A percentile compares a stretch with the other conserved stretches of the same genome.
phyloP scores from a whole-genome alignment of 257 asterid genomes.

The Capsicum chinense region DNA sequence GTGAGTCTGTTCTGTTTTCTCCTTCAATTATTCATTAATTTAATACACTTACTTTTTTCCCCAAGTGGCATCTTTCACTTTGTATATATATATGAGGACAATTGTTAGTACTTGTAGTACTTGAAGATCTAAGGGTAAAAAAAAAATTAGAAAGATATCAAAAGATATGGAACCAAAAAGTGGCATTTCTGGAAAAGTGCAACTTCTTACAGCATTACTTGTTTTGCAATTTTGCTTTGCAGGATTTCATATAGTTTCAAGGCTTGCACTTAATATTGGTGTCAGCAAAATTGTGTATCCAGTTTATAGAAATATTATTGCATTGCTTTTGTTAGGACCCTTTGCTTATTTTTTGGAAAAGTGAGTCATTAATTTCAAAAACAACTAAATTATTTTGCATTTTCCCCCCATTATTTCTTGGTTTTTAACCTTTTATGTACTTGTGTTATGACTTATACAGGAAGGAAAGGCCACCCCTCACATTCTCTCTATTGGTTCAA shows the following conservation, averaged over 20 bases:
- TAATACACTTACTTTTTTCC: background rate
- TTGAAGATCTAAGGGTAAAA: slow-evolving; percentile 13
- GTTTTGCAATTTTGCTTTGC: slow-evolving; percentile 79
- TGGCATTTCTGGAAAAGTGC: slow-evolving; percentile 55
- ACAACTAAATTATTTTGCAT: background rate
- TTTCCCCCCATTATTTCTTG: background rate
- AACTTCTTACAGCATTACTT: slow-evolving; percentile 68
- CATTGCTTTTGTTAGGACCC: slow-evolving; percentile 71
- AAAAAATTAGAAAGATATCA: slow-evolving; percentile 25
- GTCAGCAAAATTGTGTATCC: slow-evolving; percentile 90
- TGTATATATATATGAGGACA: background rate
- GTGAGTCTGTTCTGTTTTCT: background rate
- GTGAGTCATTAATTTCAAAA: slow-evolving; percentile 42
- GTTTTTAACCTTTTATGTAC: background rate
- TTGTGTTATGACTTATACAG: slow-evolving; percentile 41
- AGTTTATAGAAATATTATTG: slow-evolving; percentile 77
- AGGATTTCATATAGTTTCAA: slow-evolving; percentile 85
- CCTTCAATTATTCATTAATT: slow-evolving; percentile 15
- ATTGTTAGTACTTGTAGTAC: slow-evolving; percentile 11
- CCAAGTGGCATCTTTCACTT: background rate
- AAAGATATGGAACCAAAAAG: slow-evolving; percentile 52
- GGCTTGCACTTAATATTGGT: slow-evolving; percentile 85
- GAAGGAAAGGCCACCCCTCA: slow-evolving; percentile 85
- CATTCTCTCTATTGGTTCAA: slow-evolving; percentile 72
- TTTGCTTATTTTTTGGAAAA: slow-evolving; percentile 79